A percentile compares a stretch with the other conserved stretches of the same genome.
These are phyloP conservation scores for Microbotryum scabiosae DNA, from an alignment of 1,284 basidiomycete genomes.

Conservation along the genomic window DNA sequence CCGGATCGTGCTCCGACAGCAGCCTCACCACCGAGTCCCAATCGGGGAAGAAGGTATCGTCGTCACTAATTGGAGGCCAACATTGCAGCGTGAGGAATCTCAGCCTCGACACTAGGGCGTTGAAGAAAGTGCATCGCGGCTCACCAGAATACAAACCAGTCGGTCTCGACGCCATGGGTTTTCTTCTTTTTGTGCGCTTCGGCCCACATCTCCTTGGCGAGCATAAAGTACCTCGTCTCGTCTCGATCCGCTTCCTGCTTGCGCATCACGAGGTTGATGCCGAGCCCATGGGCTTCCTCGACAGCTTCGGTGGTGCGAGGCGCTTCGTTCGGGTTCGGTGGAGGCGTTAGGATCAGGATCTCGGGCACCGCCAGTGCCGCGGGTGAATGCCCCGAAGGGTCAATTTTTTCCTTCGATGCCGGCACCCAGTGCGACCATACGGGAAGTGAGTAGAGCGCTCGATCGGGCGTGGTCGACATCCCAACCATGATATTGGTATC, in stretches of 20 bases:
- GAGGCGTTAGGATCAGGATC: constrained; percentile 29
- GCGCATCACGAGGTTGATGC: constrained; percentile 29
- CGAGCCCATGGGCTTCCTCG: constrained; percentile 28
- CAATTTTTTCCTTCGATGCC: neutral
- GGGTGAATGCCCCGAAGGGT: neutral
- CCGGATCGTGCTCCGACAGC: constrained; percentile 15
- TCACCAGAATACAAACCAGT: constrained; percentile 34
- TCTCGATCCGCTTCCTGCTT: constrained; percentile 24
- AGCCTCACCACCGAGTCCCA: constrained; percentile 26
- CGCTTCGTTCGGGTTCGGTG: constrained; percentile 27
- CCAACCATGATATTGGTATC: constrained; percentile 32
- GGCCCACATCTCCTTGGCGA: constrained; percentile 30
- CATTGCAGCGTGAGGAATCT: neutral
- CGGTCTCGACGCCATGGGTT: constrained; percentile 20
- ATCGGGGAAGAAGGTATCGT: constrained; percentile 34
- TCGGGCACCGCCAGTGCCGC: constrained; percentile 8
- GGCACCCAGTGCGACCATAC: constrained; percentile 34
- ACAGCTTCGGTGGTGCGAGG: constrained; percentile 25
- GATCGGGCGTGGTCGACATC: constrained; percentile 33
- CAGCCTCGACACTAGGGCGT: neutral
- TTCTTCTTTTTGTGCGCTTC: constrained; percentile 16
- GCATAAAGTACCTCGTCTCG: constrained; percentile 32
- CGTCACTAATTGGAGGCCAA: constrained; percentile 23
- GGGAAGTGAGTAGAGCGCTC: constrained; percentile 31
- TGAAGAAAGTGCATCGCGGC: neutral